Percentiles rank a stretch among this genome's conserved stretches.
Evolutionary conservation across 306 rosid species (phyloP).

Genomic region (Aeschynomene evenia): DNA sequence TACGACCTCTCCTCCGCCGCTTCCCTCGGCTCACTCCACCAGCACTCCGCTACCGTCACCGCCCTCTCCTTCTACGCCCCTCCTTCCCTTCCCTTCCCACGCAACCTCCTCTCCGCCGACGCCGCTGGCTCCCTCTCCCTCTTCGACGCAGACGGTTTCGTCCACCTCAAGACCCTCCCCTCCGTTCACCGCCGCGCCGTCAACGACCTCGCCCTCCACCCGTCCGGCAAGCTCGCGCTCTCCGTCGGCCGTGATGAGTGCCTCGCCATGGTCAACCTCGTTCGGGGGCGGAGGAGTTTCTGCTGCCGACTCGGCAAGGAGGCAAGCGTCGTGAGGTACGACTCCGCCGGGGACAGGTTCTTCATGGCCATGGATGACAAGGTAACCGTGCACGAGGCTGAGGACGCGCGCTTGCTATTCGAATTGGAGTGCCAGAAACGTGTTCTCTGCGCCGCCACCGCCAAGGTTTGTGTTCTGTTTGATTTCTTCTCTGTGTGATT

Average conservation of each 20-base stretch:
- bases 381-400: slow-evolving; percentile 70
- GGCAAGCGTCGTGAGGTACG: slow-evolving; percentile 61
- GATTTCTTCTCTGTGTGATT: no score
- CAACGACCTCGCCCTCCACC: slow-evolving; percentile 76
- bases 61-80: slow-evolving; percentile 75
- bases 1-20: slow-evolving; percentile 64
- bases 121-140: slow-evolving; percentile 66
- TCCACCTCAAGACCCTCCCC: slow-evolving; percentile 59
- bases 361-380: slow-evolving; percentile 62
- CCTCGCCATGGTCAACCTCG: slow-evolving; percentile 72
- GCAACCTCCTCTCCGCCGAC: slow-evolving; percentile 84
- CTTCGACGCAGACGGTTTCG: slow-evolving; percentile 81
- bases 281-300: slow-evolving; percentile 73
- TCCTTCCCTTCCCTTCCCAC: slow-evolving; percentile 63
- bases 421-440: slow-evolving; percentile 58
- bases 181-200: slow-evolving; percentile 54
- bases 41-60: slow-evolving; percentile 74
- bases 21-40: slow-evolving; percentile 79
- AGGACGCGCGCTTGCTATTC: slow-evolving; percentile 68
- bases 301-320: slow-evolving; percentile 61
- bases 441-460: slow-evolving; percentile 62
- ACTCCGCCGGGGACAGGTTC: slow-evolving; percentile 56
- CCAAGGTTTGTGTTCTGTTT: slow-evolving; percentile 44
- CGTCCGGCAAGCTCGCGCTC: slow-evolving; percentile 73
- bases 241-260: slow-evolving; percentile 71